These are phyloP conservation scores for Coniferiporia weirii DNA, from an alignment of 1,284 basidiomycete genomes.

Conservation along the genomic window DNA sequence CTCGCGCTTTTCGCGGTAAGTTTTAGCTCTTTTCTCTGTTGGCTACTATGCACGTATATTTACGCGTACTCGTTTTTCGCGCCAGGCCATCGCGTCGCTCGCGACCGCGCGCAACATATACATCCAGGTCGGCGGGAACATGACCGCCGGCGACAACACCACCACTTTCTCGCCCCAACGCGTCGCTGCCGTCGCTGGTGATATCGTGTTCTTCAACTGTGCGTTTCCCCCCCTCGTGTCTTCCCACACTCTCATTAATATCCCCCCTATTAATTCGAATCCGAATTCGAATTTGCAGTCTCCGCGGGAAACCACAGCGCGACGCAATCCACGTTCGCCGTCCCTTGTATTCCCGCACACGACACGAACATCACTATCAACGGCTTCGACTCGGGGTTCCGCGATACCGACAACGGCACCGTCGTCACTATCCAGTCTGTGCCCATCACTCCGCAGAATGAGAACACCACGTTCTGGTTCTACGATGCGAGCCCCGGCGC, in stretches of 20 bases:
- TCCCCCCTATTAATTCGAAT: neutral
- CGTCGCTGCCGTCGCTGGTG: conserved; percentile 41
- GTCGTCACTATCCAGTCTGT: conserved; percentile 41
- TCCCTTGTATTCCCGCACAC: conserved; percentile 46
- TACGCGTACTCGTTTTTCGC: neutral
- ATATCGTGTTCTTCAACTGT: conserved; percentile 55
- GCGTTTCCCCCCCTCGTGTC: conserved; percentile 13
- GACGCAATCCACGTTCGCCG: conserved; percentile 48
- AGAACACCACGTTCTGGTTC: conserved; percentile 51
- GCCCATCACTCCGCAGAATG: conserved; percentile 36
- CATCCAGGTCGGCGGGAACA: conserved; percentile 45
- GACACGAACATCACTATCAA: conserved; percentile 43
- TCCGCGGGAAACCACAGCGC: conserved; percentile 52
- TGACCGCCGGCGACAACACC: conserved; percentile 34
- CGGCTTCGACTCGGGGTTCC: conserved; percentile 52
- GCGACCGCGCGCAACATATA: conserved; percentile 33
- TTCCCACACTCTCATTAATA: neutral
- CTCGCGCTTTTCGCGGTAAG: conserved; percentile 12
- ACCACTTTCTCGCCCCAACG: conserved; percentile 42
- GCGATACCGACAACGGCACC: conserved; percentile 43
- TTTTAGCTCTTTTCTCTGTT: neutral
- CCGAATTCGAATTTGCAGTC: conserved; percentile 31
- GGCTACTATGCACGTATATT: neutral
- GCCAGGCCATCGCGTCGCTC: conserved; percentile 1
- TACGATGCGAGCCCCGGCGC: conserved; percentile 43